These are phyloP conservation scores for Hypoxylon sp. DNA, from an alignment of 2,329 filamentous ascomycete species.

Conservation along the genomic window DNA sequence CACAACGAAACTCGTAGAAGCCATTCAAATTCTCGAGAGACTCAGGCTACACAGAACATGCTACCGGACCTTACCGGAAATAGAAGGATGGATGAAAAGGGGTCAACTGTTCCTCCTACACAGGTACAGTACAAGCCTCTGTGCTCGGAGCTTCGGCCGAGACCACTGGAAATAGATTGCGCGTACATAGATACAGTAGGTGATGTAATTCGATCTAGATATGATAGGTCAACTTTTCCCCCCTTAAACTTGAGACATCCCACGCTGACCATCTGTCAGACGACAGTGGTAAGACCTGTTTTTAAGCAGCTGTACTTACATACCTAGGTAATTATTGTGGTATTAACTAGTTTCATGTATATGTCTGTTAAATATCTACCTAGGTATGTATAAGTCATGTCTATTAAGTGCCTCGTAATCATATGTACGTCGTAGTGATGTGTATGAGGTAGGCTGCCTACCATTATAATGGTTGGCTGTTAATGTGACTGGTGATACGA, in stretches of 20 bases:
- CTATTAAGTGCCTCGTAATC: background rate
- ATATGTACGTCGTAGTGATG: background rate
- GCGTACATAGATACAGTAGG: background rate
- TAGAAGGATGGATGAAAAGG: background rate
- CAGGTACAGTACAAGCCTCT: conserved; percentile 6
- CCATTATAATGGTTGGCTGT: background rate
- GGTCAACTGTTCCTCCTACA: background rate
- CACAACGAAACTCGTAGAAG: background rate
- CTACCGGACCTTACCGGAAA: background rate
- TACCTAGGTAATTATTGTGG: background rate
- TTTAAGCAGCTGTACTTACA: background rate
- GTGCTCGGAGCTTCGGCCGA: conserved; percentile 10
- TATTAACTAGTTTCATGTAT: background rate
- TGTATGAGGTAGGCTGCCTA: too few species aligned
- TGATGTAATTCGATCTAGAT: background rate
- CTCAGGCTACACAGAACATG: background rate
- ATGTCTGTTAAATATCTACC: background rate
- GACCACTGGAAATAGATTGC: conserved; percentile 4
- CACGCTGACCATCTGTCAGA: conserved; percentile 1
- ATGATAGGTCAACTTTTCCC: conserved; percentile 10
- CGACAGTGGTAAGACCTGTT: background rate
- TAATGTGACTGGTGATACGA: conserved; percentile 1
- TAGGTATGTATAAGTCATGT: background rate
- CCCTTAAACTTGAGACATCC: conserved; percentile 5
- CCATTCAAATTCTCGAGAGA: background rate